These are phyloP conservation scores for Glarea lozoyensis DNA, from an alignment of 495 filamentous ascomycete species.

Conservation along the genomic window DNA sequence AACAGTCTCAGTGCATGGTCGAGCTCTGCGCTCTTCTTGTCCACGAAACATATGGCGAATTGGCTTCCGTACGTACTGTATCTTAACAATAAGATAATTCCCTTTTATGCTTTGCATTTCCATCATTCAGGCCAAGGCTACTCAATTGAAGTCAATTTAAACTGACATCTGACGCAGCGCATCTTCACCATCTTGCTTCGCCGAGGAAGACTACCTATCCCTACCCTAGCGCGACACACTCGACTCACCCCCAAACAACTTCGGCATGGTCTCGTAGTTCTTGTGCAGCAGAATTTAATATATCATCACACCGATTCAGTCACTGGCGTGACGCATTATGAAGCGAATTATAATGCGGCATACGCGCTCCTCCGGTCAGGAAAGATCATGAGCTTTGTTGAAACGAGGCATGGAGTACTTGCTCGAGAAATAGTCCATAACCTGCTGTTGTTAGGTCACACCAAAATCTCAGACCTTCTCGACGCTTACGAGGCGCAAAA, in stretches of 20 bases:
- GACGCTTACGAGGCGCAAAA: constrained; percentile 26
- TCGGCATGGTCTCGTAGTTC: constrained; percentile 67
- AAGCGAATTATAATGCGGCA: constrained; percentile 62
- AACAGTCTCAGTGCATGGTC: constrained; percentile 48
- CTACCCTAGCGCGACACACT: constrained; percentile 56
- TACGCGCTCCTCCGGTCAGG: constrained; percentile 74
- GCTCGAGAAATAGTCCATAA: constrained; percentile 65
- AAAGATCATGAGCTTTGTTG: constrained; percentile 69
- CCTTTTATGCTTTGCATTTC: no score
- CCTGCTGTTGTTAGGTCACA: constrained; percentile 70
- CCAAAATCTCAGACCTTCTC: constrained; percentile 60
- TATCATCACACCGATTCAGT: constrained; percentile 60
- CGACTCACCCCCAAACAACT: constrained; percentile 58
- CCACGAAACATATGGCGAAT: constrained; percentile 77
- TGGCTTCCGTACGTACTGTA: constrained; percentile 74
- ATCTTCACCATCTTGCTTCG: constrained; percentile 73
- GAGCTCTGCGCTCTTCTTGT: constrained; percentile 89
- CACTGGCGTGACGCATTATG: constrained; percentile 62
- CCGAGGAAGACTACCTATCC: constrained; percentile 65
- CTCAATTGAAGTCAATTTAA: constrained; percentile 4
- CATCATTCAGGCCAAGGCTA: constrained; percentile 1
- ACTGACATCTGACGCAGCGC: constrained; percentile 36
- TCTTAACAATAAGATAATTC: no score
- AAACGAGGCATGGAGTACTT: constrained; percentile 56
- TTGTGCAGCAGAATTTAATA: constrained; percentile 82